Evolutionary conservation across 139 green algal genomes (phyloP), one percentile per base, ranked within the genome.

Genomic region (Closterium sp.): DNA sequence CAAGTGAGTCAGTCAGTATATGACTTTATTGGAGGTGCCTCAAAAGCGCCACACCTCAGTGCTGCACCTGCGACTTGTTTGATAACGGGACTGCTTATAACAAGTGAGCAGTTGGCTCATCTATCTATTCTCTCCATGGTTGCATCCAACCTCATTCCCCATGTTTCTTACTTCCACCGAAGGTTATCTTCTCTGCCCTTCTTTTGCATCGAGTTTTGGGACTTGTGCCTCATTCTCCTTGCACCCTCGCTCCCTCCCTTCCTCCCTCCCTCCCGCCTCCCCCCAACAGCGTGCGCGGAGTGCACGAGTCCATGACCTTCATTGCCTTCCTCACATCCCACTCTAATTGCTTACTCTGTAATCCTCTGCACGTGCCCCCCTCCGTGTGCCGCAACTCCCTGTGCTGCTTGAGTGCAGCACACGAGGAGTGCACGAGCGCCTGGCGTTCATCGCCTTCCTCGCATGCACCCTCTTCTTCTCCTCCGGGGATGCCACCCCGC

Each of bases 381-480:
- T 19, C 55, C 55, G 16, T 12, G 2, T 28, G 2, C 55, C 55
- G 25, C 12, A 84, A 25, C 38, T 32, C 86, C 86, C 30, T n/a
- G n/a, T n/a, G n/a, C n/a, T n/a, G n/a, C n/a, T 30, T 6, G 4
- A 32, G 21, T 16, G 25, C 86, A 89, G 86, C 55, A 76, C 55
- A 28, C 55, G 55, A 6, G 86, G 86, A 19, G 86, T 33, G 38
- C 86, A 89, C 1, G 34, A 89, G n/a, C 34, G 30, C 0, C 30
- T 89, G 36, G 35, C 86, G 10, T 94, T 95, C 8, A 33, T 95
- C 12, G 91, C 91, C 25, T 94, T 94, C 90, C 23, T 93, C 30
- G 25, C 19, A 1, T 90, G 55, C n/a, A 88, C 95, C 32, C n/a
- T 94, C 84, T 90, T 94, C 43, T 94, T 94, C 36, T 93, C 91